Base-by-base conservation (phyloP, 441 rosid genomes). In the Populus hybrid region DNA sequence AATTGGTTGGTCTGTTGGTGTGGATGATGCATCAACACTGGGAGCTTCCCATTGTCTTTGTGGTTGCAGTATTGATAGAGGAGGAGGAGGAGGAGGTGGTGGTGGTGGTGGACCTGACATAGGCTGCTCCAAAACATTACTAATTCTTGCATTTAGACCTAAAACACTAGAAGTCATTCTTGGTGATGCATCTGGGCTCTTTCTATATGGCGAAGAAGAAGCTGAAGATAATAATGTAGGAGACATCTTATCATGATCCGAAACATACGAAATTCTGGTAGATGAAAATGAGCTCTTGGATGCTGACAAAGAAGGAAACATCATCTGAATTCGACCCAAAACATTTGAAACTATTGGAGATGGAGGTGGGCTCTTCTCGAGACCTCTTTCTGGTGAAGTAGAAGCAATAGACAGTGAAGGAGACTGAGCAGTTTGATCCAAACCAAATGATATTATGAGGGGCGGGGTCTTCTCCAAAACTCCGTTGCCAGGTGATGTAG, bases 361-460 rank as follows among this genome's bases (percentile, higher is more conserved):
- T 30, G 53, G 46, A 72, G 53, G 23, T 72, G 70, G 12, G 40
- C 73, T 72, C 67, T 73, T 73, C 65, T 79, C 59, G 65, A 80
- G 69, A 63, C 71, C 75, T 32, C 72, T 76, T 19, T 78, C 86
- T 7, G 90, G 86, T 19, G 90, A 84, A 6, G 86, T 78, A 57
- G 88, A 84, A 73, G 86, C 88, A 1, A 84, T 82, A 64, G 86
- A 80, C 50, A 64, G 75, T 74, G 84, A 75, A n/a, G 86, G 71
- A 64, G 87, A 84, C 72, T 11, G 79, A 36, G 68, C 72, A 30
- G 76, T 83, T 53, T 67, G 82, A 38, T 83, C 83, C 36, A 66
- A 28, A 66, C 18, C 69, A 66, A 66, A 2, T 11, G 34, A 66
- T 66, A 12, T 66, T 66, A 9, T 66, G 7, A 2, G 69, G 14